These are phyloP conservation scores for Globisporangium rhizosaccharum DNA, from an alignment of 352 stramenopile genomes.

Conservation along the genomic window DNA sequence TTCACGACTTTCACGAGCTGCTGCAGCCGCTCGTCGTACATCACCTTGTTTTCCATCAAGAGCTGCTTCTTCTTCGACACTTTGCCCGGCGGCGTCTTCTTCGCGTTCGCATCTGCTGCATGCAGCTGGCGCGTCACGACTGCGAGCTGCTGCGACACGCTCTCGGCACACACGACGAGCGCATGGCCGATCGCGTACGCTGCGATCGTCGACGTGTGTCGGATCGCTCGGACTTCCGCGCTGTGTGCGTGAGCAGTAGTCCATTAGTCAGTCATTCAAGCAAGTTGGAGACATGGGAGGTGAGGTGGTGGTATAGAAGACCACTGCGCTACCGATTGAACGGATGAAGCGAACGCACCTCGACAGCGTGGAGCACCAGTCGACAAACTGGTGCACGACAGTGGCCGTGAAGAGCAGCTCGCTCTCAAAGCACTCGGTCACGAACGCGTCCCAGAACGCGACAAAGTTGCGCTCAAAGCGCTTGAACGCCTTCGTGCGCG, in stretches of 20 bases:
- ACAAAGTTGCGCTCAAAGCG: slow-evolving; percentile 65
- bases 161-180: slow-evolving; percentile 46
- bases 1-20: slow-evolving; percentile 59
- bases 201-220: slow-evolving; percentile 72
- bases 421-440: slow-evolving; percentile 76
- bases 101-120: slow-evolving; percentile 37
- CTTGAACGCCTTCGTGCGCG: slow-evolving; percentile 46
- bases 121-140: slow-evolving; percentile 71
- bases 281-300: not conserved
- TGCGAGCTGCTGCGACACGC: slow-evolving; percentile 53
- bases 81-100: slow-evolving; percentile 14
- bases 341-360: slow-evolving; percentile 27
- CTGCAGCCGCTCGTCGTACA: slow-evolving; percentile 56
- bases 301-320: not conserved
- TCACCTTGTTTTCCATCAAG: slow-evolving; percentile 58
- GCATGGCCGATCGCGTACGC: slow-evolving; percentile 60
- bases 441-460: slow-evolving; percentile 73
- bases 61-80: slow-evolving; percentile 48
- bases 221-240: slow-evolving; percentile 76
- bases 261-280: not conserved
- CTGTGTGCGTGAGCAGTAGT: slow-evolving; percentile 17
- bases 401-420: slow-evolving; percentile 74
- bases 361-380: slow-evolving; percentile 80
- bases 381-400: slow-evolving; percentile 55
- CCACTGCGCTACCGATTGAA: not conserved